Evolutionary conservation across 352 stramenopile species (phyloP).

Genomic region (Peronosclerospora sorghi): DNA sequence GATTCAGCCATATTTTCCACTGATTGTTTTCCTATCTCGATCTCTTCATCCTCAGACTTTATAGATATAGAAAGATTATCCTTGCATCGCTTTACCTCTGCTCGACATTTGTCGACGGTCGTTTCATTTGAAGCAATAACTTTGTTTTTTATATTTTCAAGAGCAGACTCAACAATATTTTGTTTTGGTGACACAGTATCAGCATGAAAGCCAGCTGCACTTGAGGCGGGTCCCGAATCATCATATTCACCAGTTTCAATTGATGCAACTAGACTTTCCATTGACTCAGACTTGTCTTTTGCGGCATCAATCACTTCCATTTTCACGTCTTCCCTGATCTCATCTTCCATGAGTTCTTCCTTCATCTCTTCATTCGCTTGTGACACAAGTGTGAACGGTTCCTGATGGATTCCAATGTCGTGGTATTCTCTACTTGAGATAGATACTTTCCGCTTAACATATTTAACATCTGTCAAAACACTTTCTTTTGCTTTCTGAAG

Average conservation of each 20-base stretch:
- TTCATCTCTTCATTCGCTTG: constrained; percentile 15
- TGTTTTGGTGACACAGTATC: neutral
- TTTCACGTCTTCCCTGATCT: constrained; percentile 5
- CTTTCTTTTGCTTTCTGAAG: constrained; percentile 1
- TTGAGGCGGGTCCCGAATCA: neutral
- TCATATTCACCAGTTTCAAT: neutral
- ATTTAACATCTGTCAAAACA: constrained; percentile 24
- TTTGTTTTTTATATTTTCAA: neutral
- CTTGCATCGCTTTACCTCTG: constrained; percentile 1
- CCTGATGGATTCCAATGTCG: neutral
- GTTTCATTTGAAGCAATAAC: neutral
- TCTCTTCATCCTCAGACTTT: neutral
- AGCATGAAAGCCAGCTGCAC: neutral
- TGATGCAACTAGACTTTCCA: neutral
- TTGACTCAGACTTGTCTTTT: constrained; percentile 1
- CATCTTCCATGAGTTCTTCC: constrained; percentile 4
- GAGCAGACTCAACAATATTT: neutral
- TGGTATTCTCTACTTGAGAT: neutral
- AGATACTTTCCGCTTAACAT: constrained; percentile 40
- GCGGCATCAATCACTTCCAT: constrained; percentile 8
- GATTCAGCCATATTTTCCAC: neutral
- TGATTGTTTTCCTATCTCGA: neutral
- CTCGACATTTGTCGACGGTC: neutral
- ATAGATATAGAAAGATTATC: neutral
- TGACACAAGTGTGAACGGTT: neutral